These are phyloP conservation scores for Selenicereus undatus DNA, from an alignment of 148 eudicot genomes.

Conservation along the genomic window DNA sequence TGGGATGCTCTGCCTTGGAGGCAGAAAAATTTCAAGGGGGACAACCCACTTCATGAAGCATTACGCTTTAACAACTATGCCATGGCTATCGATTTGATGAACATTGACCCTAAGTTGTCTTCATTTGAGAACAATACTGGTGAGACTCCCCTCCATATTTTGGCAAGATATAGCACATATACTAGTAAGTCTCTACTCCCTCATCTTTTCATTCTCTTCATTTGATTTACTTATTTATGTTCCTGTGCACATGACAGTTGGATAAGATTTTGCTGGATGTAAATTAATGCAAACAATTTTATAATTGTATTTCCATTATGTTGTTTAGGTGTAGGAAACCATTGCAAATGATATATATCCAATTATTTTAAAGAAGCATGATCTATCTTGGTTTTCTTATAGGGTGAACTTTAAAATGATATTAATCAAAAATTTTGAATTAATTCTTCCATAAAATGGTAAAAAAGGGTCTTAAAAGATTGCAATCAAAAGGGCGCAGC, in stretches of 20 bases:
- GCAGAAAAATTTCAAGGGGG: neutral
- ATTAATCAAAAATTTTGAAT: no score
- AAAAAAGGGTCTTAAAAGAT: neutral
- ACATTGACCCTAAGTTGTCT: neutral
- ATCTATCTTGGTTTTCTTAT: no score
- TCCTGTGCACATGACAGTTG: neutral
- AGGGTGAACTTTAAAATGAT: no score
- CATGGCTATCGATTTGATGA: neutral
- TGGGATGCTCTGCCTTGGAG: neutral
- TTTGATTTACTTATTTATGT: neutral
- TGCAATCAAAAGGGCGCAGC: no score
- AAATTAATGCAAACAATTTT: no score
- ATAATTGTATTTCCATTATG: no score
- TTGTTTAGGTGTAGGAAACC: no score
- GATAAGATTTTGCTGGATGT: no score
- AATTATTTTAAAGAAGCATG: no score
- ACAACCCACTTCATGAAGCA: neutral
- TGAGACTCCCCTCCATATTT: constrained; percentile 1
- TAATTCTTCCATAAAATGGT: neutral
- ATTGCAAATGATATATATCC: no score
- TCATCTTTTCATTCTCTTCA: neutral
- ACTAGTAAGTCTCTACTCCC: neutral
- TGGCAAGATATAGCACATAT: neutral
- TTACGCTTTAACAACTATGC: neutral
- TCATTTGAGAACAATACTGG: neutral